phyloP scores from a whole-genome alignment of 768 basidiomycete genomes.

The Pleurotus platypus region DNA sequence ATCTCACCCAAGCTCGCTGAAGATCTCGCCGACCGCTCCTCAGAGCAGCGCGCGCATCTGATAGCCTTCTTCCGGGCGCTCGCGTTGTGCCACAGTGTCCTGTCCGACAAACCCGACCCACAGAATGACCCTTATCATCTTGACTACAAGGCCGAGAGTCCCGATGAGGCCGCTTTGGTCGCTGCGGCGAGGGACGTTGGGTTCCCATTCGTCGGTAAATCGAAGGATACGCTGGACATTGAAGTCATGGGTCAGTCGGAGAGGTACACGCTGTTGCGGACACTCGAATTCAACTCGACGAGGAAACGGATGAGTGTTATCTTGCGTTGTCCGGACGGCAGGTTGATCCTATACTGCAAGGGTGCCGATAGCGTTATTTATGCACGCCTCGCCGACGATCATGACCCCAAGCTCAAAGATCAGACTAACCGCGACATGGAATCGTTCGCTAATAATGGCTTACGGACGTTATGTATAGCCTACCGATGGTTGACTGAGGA shows the following conservation, averaged over 20 bases:
- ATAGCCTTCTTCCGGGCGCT: slow-evolving; percentile 91
- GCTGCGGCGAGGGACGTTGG: slow-evolving; percentile 89
- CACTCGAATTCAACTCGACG: slow-evolving; percentile 92
- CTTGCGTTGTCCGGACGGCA: slow-evolving; percentile 80
- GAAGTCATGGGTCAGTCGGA: slow-evolving; percentile 90
- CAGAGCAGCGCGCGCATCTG: slow-evolving; percentile 61
- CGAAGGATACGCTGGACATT: slow-evolving; percentile 76
- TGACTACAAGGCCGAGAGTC: slow-evolving; percentile 95
- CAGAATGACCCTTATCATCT: slow-evolving; percentile 56
- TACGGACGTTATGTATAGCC: slow-evolving; percentile 89
- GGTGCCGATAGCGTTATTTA: slow-evolving; percentile 98
- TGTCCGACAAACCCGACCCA: slow-evolving; percentile 73
- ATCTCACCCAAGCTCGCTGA: slow-evolving; percentile 83
- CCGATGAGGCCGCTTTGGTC: slow-evolving; percentile 93
- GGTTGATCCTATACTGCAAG: slow-evolving; percentile 85
- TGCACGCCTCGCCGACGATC: slow-evolving; percentile 72
- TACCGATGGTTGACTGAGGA: slow-evolving; percentile 76
- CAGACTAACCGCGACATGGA: slow-evolving; percentile 88
- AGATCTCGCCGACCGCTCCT: slow-evolving; percentile 61
- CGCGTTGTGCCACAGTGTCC: slow-evolving; percentile 90
- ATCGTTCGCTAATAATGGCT: slow-evolving; percentile 85
- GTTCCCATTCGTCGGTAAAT: slow-evolving; percentile 81
- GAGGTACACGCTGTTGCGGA: slow-evolving; percentile 71
- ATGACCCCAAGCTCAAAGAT: slow-evolving; percentile 70
- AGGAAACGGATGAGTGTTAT: slow-evolving; percentile 96